These are phyloP conservation scores for Panellus pusillus DNA, from an alignment of 768 basidiomycete genomes.

Conservation along the genomic window DNA sequence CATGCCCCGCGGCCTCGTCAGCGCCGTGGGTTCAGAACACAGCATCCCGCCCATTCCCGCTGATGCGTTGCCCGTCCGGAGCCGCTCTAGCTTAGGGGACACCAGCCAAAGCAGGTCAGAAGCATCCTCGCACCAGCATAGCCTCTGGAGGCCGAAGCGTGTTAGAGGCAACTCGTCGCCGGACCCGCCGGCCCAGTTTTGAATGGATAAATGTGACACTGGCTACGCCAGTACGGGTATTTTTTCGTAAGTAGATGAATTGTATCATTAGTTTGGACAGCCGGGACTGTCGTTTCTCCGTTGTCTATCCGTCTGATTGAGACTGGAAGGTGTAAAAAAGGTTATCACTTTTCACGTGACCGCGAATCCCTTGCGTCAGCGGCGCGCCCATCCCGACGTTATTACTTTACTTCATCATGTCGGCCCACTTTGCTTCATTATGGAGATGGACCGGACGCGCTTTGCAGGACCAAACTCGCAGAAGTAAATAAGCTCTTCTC, in stretches of 20 bases:
- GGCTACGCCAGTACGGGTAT: too few species aligned
- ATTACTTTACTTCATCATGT: slow-evolving; percentile 1
- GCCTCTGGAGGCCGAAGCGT: too few species aligned
- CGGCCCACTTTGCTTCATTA: slow-evolving; percentile 16
- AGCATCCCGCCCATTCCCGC: slow-evolving; percentile 12
- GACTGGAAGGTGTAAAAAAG: too few species aligned
- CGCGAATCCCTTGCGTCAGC: too few species aligned
- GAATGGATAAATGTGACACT: too few species aligned
- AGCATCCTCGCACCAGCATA: neutral
- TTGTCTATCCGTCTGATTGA: too few species aligned
- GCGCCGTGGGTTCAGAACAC: slow-evolving; percentile 17
- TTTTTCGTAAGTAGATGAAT: too few species aligned
- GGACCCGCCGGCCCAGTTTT: too few species aligned
- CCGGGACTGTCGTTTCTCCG: neutral
- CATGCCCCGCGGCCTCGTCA: slow-evolving; percentile 24
- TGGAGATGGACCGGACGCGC: slow-evolving; percentile 17
- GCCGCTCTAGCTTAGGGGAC: slow-evolving; percentile 5
- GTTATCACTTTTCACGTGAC: neutral
- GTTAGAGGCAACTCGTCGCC: too few species aligned
- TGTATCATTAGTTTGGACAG: neutral
- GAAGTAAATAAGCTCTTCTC: slow-evolving; percentile 3
- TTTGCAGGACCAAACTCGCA: slow-evolving; percentile 9
- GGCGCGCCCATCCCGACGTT: neutral
- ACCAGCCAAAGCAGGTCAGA: slow-evolving; percentile 12
- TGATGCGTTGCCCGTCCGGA: neutral